Percentiles rank a stretch among this genome's conserved stretches.
These are phyloP conservation scores for Fusarium napiforme DNA, from an alignment of 2,329 filamentous ascomycete species.

Conservation along the genomic window DNA sequence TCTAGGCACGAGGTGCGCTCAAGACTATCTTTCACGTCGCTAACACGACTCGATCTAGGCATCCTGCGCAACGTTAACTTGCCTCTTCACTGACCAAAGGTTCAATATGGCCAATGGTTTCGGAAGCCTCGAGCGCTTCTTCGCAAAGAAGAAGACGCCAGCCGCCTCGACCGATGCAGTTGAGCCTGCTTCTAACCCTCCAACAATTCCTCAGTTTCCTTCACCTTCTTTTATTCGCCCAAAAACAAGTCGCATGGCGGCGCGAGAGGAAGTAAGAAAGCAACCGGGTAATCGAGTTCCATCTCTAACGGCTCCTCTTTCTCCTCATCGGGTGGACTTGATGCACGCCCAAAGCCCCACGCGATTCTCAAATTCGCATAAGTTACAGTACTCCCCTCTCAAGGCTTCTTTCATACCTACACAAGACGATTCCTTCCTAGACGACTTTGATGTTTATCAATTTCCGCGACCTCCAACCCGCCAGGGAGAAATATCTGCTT, in stretches of 20 bases:
- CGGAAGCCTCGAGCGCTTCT: constrained; percentile 63
- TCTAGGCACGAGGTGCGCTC: constrained; percentile 10
- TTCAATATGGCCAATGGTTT: constrained; percentile 58
- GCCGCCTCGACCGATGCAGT: constrained; percentile 38
- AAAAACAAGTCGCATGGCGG: constrained; percentile 64
- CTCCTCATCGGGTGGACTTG: constrained; percentile 31
- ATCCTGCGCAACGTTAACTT: constrained; percentile 39
- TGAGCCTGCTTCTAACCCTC: constrained; percentile 33
- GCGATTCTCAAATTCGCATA: constrained; percentile 23
- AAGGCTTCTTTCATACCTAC: constrained; percentile 44
- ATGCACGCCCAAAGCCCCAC: constrained; percentile 20
- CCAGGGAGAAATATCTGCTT: constrained; percentile 41
- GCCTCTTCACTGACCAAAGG: constrained; percentile 43
- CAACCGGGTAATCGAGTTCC: constrained; percentile 46
- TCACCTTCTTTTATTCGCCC: constrained; percentile 67
- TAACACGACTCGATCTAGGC: constrained; percentile 39
- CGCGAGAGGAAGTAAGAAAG: constrained; percentile 60
- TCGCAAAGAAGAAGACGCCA: constrained; percentile 56
- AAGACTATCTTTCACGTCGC: constrained; percentile 22
- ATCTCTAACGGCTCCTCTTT: constrained; percentile 39
- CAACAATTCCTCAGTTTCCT: constrained; percentile 56
- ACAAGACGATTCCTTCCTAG: constrained; percentile 40
- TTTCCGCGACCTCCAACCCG: constrained; percentile 51
- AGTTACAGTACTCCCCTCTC: constrained; percentile 34
- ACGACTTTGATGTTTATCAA: constrained; percentile 51